phyloP scores from a whole-genome alignment of 306 rosid species.

The Abrus precatorius region DNA sequence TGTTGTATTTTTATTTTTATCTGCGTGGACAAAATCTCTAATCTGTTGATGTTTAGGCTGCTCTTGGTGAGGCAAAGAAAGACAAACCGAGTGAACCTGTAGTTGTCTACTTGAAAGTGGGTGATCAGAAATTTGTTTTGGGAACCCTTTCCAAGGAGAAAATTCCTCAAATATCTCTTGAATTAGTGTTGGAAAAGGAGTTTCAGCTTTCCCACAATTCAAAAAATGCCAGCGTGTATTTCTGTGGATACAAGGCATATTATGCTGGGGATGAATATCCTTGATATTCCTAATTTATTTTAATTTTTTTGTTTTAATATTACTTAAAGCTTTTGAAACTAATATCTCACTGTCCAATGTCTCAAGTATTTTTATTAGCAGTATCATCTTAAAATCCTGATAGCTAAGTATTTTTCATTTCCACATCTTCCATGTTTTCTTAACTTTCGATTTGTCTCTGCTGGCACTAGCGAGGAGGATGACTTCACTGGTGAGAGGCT shows the following conservation, averaged over 20 bases:
- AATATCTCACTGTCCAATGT: not conserved
- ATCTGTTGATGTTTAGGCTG: constrained; percentile 56
- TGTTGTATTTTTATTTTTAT: not conserved
- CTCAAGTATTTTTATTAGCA: not conserved
- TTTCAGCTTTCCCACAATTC: constrained; percentile 87
- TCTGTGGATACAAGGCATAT: constrained; percentile 71
- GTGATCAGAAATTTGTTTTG: constrained; percentile 71
- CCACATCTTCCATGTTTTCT: constrained; percentile 43
- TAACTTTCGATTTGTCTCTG: constrained; percentile 52
- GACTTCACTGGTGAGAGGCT: constrained; percentile 57
- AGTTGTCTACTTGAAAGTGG: constrained; percentile 61
- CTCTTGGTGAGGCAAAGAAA: constrained; percentile 78
- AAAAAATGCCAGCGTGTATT: constrained; percentile 71
- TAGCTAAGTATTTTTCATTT: not conserved
- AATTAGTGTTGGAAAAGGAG: constrained; percentile 80
- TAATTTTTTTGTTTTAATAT: not conserved
- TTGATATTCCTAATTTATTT: constrained; percentile 18
- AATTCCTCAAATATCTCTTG: constrained; percentile 76
- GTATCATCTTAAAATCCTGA: not conserved
- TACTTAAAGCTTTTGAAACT: not conserved
- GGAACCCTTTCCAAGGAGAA: constrained; percentile 72
- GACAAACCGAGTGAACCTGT: constrained; percentile 63
- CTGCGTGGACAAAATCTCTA: not conserved
- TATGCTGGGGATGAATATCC: constrained; percentile 68
- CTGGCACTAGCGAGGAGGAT: constrained; percentile 56